Evolutionary conservation across 441 rosid genomes (phyloP).

Genomic region (Populus trichocarpa): DNA sequence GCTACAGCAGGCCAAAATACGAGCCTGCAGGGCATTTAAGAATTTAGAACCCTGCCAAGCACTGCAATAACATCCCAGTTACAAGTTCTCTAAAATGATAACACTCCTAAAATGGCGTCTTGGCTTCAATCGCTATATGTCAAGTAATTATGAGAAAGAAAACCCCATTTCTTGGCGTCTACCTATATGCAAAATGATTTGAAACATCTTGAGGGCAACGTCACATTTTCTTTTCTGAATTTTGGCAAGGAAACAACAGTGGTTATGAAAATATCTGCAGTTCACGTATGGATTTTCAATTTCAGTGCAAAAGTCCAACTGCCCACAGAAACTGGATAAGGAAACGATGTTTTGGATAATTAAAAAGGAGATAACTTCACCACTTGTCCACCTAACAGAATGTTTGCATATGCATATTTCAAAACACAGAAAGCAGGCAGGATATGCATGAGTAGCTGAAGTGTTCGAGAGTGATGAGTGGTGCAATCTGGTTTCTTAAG

Average conservation of each 20-base stretch:
- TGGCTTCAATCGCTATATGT: no score
- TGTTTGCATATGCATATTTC: not conserved
- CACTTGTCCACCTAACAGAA: not conserved
- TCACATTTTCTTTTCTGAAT: not conserved
- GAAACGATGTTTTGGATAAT: not conserved
- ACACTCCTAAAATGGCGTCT: no score
- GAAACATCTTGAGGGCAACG: not conserved
- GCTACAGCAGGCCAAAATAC: not conserved
- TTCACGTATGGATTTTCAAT: no score
- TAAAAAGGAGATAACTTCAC: not conserved
- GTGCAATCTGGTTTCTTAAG: not conserved
- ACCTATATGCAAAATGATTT: not conserved
- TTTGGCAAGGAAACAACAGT: not conserved
- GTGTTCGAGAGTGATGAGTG: not conserved
- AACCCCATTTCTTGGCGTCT: not conserved
- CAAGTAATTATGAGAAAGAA: no score
- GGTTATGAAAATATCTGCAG: not conserved
- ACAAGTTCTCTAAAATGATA: no score
- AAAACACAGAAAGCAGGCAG: slow-evolving; percentile 1
- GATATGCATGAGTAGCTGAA: not conserved
- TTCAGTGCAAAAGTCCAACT: not conserved
- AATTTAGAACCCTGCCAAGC: not conserved
- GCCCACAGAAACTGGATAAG: not conserved
- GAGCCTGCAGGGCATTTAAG: not conserved
- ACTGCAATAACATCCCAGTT: not conserved